Base-by-base conservation (phyloP, 2,329 filamentous ascomycete genomes). In the Sclerotinia spermophila region DNA sequence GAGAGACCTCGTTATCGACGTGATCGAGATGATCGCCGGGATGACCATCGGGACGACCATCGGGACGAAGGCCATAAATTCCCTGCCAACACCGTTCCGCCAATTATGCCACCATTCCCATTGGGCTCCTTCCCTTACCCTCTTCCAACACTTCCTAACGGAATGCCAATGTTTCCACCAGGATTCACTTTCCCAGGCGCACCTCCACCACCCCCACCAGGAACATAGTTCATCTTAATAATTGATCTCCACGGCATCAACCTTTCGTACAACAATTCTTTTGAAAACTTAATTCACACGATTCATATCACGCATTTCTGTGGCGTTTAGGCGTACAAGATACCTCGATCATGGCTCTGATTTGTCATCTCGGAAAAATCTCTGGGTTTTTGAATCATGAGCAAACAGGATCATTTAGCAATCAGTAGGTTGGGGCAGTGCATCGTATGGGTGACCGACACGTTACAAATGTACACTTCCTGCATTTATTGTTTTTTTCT, bases 111-210 rank as follows among this genome's bases (percentile, higher is more conserved):
- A 35, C 69, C 69, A 62, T 71, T 71, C 24, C 44, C 53, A 4
- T 19, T 73, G 13, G 74, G 77, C 72, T 69, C 73, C 13, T 76
- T 75, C 42, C 75, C 81, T 76, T 84, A 82, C 55, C 82, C 83
- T 42, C 80, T 85, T 59, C 76, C 80, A 56, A 80, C 82, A 38
- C 81, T 83, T 4, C 79, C 82, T 5, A 85, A 85, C 74, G 83
- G 84, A n/a, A 84, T 86, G 80, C 82, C 83, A 7, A 81, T 84
- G 72, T 84, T 84, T 72, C 83, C 83, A 71, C 83, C 83, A 71
- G 81, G 83, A 2, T 83, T 83, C 30, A 84, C 83, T 68, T 73
- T 77, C 67, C 74, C 74, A 33, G 74, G 74, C 30, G 72, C 74
- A 73, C 76, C 27, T 77, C 76, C 73, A 40, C 76, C 76, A 55